Percentiles rank a stretch among this genome's conserved stretches.
Evolutionary conservation across 805 yeast species (phyloP).

Genomic region (Starmerella bacillaris): DNA sequence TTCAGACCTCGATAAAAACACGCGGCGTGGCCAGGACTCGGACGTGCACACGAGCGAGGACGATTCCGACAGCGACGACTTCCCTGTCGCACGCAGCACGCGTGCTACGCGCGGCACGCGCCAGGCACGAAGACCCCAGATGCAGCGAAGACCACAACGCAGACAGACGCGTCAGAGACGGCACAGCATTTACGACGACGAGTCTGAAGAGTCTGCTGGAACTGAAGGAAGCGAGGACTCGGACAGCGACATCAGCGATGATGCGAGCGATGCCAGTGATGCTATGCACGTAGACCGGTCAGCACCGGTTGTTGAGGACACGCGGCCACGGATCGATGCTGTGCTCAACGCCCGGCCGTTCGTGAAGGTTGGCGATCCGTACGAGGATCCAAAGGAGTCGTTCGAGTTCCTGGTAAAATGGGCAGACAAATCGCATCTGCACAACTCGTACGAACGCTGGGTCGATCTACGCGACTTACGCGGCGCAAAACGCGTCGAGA

Average conservation of each 20-base stretch:
- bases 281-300: constrained; percentile 2
- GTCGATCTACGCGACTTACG: constrained; percentile 29
- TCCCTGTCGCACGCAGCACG: constrained; percentile 1
- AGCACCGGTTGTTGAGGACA: constrained; percentile 3
- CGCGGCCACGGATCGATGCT: constrained; percentile 27
- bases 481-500: constrained; percentile 76
- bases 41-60: not conserved
- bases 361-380: constrained; percentile 21
- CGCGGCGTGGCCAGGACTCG: constrained; percentile 1
- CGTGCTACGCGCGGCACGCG: constrained; percentile 1
- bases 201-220: constrained; percentile 9
- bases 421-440: constrained; percentile 75
- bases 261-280: not conserved
- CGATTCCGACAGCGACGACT: not conserved
- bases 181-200: constrained; percentile 16
- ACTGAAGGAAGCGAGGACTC: not conserved
- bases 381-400: constrained; percentile 38
- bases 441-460: constrained; percentile 84
- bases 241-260: not conserved
- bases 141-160: not conserved
- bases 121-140: constrained; percentile 1
- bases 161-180: constrained; percentile 7
- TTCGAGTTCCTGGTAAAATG: constrained; percentile 56
- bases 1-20: constrained; percentile 3
- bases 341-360: constrained; percentile 39